Evolutionary conservation across 2,329 filamentous ascomycete genomes (phyloP).

Genomic region (Aspergillus vadensis): DNA sequence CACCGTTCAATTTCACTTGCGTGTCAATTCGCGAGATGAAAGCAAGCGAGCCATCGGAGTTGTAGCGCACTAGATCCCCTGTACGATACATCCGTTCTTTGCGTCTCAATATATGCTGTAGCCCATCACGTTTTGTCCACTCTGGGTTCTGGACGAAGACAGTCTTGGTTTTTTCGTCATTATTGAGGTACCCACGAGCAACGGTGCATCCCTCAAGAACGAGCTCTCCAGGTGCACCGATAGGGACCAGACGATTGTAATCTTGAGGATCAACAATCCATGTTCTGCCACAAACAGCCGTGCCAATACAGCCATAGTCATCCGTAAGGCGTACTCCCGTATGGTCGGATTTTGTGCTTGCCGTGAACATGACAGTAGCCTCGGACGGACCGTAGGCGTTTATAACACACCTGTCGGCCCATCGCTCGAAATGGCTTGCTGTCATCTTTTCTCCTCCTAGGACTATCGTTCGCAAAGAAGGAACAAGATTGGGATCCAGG

Average conservation of each 20-base stretch:
- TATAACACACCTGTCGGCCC: constrained; percentile 47
- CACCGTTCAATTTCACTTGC: constrained; percentile 47
- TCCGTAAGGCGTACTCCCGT: constrained; percentile 32
- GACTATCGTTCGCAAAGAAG: constrained; percentile 46
- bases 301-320: constrained; percentile 39
- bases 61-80: constrained; percentile 42
- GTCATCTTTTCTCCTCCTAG: constrained; percentile 51
- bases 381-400: constrained; percentile 50
- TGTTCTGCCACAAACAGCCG: constrained; percentile 34
- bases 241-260: constrained; percentile 40
- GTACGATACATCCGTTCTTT: constrained; percentile 41
- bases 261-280: constrained; percentile 46
- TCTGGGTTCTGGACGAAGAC: constrained; percentile 38
- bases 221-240: constrained; percentile 52
- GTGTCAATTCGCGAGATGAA: constrained; percentile 40
- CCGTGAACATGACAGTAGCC: constrained; percentile 38
- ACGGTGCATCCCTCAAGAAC: constrained; percentile 51
- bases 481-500: constrained; percentile 47
- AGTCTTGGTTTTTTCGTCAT: constrained; percentile 36
- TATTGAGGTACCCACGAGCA: constrained; percentile 48
- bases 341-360: constrained; percentile 34
- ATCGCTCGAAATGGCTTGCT: constrained; percentile 46
- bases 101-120: constrained; percentile 26
- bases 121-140: constrained; percentile 30
- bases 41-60: constrained; percentile 34